Evolutionary conservation across 2,329 filamentous ascomycete species (phyloP).

Genomic region (Hypoxylon sp.): DNA sequence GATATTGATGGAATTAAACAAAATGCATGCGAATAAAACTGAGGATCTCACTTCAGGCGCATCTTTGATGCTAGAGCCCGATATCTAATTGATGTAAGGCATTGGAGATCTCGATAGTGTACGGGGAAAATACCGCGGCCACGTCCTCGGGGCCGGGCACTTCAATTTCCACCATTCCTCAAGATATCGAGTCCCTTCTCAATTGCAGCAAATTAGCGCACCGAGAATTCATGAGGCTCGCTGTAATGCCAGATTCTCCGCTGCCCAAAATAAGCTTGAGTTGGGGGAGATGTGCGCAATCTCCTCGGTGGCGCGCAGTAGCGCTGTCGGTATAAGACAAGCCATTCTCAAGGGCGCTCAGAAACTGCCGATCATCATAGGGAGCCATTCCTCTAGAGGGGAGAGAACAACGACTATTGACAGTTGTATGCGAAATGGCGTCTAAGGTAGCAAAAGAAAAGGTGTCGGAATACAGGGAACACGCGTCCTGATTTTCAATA

Average conservation of each 20-base stretch:
- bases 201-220: constrained; percentile 14
- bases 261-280: constrained; percentile 3
- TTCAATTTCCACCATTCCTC: constrained; percentile 36
- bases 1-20: constrained; percentile 14
- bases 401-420: constrained; percentile 32
- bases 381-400: constrained; percentile 38
- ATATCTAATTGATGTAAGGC: constrained; percentile 14
- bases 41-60: background rate
- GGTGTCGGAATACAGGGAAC: constrained; percentile 11
- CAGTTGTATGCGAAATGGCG: constrained; percentile 17
- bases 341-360: constrained; percentile 39
- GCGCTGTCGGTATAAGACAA: constrained; percentile 41
- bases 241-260: constrained; percentile 22
- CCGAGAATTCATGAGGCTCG: constrained; percentile 30
- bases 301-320: constrained; percentile 38
- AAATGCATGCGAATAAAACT: constrained; percentile 11
- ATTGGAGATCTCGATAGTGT: constrained; percentile 23
- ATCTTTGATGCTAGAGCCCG: background rate
- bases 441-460: constrained; percentile 30
- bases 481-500: constrained; percentile 30
- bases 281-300: constrained; percentile 17
- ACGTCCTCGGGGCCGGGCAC: constrained; percentile 10
- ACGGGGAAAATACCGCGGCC: constrained; percentile 14
- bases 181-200: constrained; percentile 23
- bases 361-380: constrained; percentile 42